These are phyloP conservation scores for Trichoderma sp. DNA, from an alignment of 2,329 filamentous ascomycete species.

Conservation along the genomic window DNA sequence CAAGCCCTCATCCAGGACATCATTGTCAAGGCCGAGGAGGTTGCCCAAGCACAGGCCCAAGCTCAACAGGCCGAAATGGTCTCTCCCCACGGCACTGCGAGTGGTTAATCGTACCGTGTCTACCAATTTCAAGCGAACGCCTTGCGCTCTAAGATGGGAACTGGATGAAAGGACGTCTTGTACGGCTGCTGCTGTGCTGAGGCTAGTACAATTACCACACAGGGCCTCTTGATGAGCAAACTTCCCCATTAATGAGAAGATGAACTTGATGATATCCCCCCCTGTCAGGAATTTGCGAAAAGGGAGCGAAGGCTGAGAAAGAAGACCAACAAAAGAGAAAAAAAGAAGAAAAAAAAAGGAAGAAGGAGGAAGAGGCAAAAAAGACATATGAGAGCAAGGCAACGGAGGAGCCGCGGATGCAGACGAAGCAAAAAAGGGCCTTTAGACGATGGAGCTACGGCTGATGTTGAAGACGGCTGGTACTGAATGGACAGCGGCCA, in stretches of 20 bases:
- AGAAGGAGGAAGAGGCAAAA: background rate
- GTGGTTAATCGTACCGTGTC: constrained; percentile 11
- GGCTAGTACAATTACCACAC: constrained; percentile 1
- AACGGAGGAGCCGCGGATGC: background rate
- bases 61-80: constrained; percentile 33
- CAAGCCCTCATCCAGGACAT: constrained; percentile 78
- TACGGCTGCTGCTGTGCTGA: constrained; percentile 10
- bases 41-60: constrained; percentile 38
- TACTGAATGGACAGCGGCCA: background rate
- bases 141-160: constrained; percentile 4
- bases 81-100: constrained; percentile 18
- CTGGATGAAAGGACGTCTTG: constrained; percentile 12
- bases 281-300: constrained; percentile 3
- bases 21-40: constrained; percentile 62
- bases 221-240: constrained; percentile 15
- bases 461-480: background rate
- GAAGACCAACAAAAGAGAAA: background rate
- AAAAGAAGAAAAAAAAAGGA: background rate
- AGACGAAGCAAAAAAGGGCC: background rate
- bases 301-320: background rate
- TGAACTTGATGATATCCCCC: constrained; percentile 27
- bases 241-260: constrained; percentile 25
- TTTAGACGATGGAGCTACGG: constrained; percentile 26
- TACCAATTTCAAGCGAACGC: constrained; percentile 25
- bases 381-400: background rate